Percentiles rank a stretch among this genome's conserved stretches.
Conservation (phyloP, 2,329 filamentous ascomycete genomes). For the Alternaria triticina region DNA sequence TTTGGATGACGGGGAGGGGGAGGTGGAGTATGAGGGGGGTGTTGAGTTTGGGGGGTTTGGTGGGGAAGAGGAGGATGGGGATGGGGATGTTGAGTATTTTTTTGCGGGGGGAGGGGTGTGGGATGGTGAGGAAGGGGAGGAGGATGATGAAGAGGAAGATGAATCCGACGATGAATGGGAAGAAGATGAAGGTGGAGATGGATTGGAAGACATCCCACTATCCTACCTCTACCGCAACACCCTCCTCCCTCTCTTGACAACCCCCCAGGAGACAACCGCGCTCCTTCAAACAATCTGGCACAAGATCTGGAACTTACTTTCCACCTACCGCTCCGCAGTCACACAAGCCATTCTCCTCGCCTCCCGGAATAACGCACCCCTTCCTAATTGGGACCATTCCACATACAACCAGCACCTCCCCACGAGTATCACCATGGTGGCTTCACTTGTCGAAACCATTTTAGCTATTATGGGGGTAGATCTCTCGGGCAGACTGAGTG, state of each 20-base stretch:
- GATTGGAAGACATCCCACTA: neutral
- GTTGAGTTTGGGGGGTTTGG: neutral
- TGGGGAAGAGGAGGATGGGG: neutral
- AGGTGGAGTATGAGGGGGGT: neutral
- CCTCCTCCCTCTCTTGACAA: neutral
- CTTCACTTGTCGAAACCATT: neutral
- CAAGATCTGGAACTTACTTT: neutral
- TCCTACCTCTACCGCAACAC: neutral
- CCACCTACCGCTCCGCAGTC: neutral
- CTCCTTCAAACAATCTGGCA: neutral
- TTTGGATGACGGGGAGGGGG: neutral
- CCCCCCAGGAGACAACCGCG: neutral
- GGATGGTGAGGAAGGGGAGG: neutral
- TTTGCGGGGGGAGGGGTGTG: neutral
- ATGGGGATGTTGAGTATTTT: neutral
- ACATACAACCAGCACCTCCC: neutral
- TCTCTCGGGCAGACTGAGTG: neutral
- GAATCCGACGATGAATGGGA: no score
- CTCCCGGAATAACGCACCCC: no score
- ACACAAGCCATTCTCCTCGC: no score
- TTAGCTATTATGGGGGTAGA: neutral
- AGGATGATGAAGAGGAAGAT: neutral
- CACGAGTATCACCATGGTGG: neutral
- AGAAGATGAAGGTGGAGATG: neutral
- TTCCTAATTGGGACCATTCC: neutral